Evolutionary conservation across 805 yeast genomes (phyloP), one percentile per base, ranked within the genome.

Genomic region (Saccharomycopsis microspora): DNA sequence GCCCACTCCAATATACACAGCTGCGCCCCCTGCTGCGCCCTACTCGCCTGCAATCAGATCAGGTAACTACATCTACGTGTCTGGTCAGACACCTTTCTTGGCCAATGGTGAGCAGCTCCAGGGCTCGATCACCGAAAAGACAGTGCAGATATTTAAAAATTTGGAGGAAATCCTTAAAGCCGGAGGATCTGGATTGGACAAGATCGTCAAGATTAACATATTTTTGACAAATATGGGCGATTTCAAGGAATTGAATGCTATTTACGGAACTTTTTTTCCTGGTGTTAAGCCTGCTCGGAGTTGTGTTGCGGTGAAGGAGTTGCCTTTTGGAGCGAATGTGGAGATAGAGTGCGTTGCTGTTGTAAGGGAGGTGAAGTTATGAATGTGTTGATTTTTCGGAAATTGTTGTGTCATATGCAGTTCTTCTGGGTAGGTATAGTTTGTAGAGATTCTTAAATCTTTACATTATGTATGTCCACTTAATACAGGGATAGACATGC

Each of bases 11-110:
- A 19, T 19, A 19, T 19, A 19, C 19, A 19, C 19, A 19, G 96
- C 97, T 38, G 97, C 98, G 56, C 88, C 94, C 50, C 95, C 97
- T 51, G 96, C 95, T 37, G 97, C 96, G 36, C 78, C 96, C 9
- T 90, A 93, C 67, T 85, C 96, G 32, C 98, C 93, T 67, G 97
- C 97, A 42, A 76, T 89, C 64, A 88, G 84, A 70, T 95, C 80
- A 58, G 85, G 85, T 65, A 76, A 95, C 51, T 78, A 86, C 64
- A 66, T 90, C 63, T 93, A 82, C 64, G 86, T 90, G 49, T 85
- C 96, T 46, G 98, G 98, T 47, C 97, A 93, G 70, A 82, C 90
- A 53, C 97, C 97, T 48, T 76, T 78, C 72, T 86, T 90, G 37
- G 74, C 89, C 37, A 86, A 83, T 5, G 84, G 83, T 63, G 79